Conservation (phyloP, 2,329 filamentous ascomycete species). For the Knufia fluminis region DNA sequence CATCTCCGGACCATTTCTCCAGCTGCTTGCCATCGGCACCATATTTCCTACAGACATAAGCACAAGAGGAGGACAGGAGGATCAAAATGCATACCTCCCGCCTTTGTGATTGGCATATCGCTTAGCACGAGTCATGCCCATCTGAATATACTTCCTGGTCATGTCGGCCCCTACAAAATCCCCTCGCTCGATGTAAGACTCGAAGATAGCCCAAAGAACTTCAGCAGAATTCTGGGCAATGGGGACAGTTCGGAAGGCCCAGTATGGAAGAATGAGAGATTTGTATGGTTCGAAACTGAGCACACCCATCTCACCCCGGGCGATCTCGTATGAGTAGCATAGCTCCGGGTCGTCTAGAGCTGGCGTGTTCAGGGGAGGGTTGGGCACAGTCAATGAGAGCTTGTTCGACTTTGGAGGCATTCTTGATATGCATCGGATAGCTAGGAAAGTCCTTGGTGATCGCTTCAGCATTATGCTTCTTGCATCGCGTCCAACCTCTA, state of each 20-base stretch:
- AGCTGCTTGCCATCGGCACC: slow-evolving; percentile 28
- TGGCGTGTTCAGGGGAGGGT: slow-evolving; percentile 17
- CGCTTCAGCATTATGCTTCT: background rate
- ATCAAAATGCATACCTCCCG: slow-evolving; percentile 26
- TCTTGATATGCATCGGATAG: background rate
- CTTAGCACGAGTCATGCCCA: slow-evolving; percentile 55
- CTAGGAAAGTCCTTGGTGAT: background rate
- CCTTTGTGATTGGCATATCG: slow-evolving; percentile 49
- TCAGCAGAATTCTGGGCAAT: slow-evolving; percentile 44
- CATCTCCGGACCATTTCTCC: slow-evolving; percentile 36
- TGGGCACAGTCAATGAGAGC: slow-evolving; percentile 12
- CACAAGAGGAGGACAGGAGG: background rate
- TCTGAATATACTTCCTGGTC: slow-evolving; percentile 55
- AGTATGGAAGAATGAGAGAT: slow-evolving; percentile 48
- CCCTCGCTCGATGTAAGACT: slow-evolving; percentile 39
- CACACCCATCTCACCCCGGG: slow-evolving; percentile 52
- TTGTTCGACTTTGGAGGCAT: slow-evolving; percentile 15
- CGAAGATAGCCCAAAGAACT: slow-evolving; percentile 43
- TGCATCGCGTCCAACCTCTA: too few relatives aligned
- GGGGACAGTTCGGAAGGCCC: slow-evolving; percentile 48
- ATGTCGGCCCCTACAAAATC: slow-evolving; percentile 60
- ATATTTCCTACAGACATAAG: slow-evolving; percentile 39
- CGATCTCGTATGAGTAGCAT: slow-evolving; percentile 43
- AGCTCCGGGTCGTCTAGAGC: slow-evolving; percentile 16
- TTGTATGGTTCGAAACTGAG: slow-evolving; percentile 58